Evolutionary conservation across 2,329 filamentous ascomycete genomes (phyloP).

Genomic region (Aulographum hederae): DNA sequence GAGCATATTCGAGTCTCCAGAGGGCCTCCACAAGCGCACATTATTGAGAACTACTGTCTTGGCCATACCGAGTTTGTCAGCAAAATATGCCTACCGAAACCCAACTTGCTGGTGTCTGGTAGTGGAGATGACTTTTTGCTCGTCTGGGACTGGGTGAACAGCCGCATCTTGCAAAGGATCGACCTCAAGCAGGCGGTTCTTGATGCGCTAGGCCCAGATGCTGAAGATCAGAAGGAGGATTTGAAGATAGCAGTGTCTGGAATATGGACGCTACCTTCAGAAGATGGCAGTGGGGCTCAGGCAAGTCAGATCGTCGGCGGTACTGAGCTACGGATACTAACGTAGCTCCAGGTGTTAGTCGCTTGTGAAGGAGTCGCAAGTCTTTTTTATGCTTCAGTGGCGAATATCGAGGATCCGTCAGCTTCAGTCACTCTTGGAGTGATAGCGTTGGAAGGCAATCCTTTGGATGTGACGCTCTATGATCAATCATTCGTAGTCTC

Average conservation of each 20-base stretch:
- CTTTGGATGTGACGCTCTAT: no score
- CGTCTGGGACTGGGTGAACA: conserved; percentile 63
- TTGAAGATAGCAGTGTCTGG: conserved; percentile 29
- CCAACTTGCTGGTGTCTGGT: conserved; percentile 59
- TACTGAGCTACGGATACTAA: no score
- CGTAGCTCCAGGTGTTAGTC: no score
- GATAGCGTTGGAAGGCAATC: no score
- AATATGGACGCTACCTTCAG: conserved; percentile 24
- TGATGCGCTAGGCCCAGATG: conserved; percentile 8
- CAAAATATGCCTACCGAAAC: conserved; percentile 48
- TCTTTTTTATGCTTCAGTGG: no score
- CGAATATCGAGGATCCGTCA: no score
- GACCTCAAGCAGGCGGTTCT: conserved; percentile 29
- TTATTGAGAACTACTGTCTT: conserved; percentile 80
- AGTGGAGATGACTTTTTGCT: conserved; percentile 68
- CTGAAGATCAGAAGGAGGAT: conserved; percentile 6
- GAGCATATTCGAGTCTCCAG: conserved; percentile 81
- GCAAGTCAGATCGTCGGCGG: no score
- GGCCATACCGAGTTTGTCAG: conserved; percentile 77
- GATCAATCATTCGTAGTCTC: no score
- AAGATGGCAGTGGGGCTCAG: no score
- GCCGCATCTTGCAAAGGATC: conserved; percentile 33
- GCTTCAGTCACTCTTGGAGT: no score
- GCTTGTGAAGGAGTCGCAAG: no score
- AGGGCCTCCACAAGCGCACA: conserved; percentile 62